Conservation (phyloP, 1,284 basidiomycete species). For the Leccinum insigne region DNA sequence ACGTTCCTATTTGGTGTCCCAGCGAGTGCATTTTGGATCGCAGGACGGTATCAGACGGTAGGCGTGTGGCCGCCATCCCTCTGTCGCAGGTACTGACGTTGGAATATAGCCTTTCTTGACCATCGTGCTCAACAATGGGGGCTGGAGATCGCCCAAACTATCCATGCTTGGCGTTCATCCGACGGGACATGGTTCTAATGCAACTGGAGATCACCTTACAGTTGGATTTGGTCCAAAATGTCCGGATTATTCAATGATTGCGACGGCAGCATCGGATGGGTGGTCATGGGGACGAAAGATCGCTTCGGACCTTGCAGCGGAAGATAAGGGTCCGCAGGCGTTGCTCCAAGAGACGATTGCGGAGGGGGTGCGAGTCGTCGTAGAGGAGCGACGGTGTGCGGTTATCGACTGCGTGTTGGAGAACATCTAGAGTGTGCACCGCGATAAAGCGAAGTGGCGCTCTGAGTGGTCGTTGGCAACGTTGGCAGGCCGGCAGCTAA, state of each 20-base stretch:
- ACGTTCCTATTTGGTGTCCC: conserved; percentile 68
- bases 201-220: conserved; percentile 49
- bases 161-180: conserved; percentile 70
- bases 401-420: conserved; percentile 56
- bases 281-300: conserved; percentile 63
- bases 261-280: conserved; percentile 60
- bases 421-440: conserved; percentile 30
- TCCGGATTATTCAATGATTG: conserved; percentile 63
- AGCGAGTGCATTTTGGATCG: conserved; percentile 68
- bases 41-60: conserved; percentile 63
- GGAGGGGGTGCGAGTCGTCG: conserved; percentile 55
- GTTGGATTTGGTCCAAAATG: conserved; percentile 65
- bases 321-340: conserved; percentile 19
- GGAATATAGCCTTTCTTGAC: conserved; percentile 62
- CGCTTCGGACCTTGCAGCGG: conserved; percentile 16
- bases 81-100: not conserved
- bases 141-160: conserved; percentile 65
- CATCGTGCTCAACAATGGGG: conserved; percentile 69
- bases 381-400: conserved; percentile 60
- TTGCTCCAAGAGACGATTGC: conserved; percentile 43
- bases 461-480: not conserved
- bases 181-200: conserved; percentile 49
- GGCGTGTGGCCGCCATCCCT: conserved; percentile 18
- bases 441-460: not conserved
- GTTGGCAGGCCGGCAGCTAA: too few species aligned